These are phyloP conservation scores for Solanum paucissectum DNA, from an alignment of 257 asterid genomes.

Conservation along the genomic window DNA sequence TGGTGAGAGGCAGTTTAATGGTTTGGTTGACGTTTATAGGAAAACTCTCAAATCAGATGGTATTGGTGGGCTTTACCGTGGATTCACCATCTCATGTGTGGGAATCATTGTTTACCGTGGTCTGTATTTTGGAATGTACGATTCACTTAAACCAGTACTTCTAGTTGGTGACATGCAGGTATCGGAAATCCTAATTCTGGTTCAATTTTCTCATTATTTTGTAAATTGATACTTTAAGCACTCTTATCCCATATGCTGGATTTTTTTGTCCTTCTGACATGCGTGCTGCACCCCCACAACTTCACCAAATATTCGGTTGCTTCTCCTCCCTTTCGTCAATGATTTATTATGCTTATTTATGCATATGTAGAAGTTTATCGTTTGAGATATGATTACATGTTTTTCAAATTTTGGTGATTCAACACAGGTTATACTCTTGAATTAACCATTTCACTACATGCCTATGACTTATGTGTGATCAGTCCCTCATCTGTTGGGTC, in stretches of 20 bases:
- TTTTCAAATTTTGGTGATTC: not conserved
- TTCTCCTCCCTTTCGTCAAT: not conserved
- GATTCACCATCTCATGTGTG: constrained; percentile 59
- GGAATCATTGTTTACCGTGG: constrained; percentile 79
- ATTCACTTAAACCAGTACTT: constrained; percentile 63
- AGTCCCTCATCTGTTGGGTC: not conserved
- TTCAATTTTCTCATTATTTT: not conserved
- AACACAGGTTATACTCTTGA: not conserved
- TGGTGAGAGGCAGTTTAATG: constrained; percentile 75
- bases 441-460: not conserved
- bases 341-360: not conserved
- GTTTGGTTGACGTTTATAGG: constrained; percentile 58
- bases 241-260: not conserved
- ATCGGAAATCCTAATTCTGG: not conserved
- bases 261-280: not conserved
- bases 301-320: not conserved
- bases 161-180: constrained; percentile 49
- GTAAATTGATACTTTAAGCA: not conserved
- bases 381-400: not conserved
- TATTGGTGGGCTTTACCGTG: constrained; percentile 64
- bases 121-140: constrained; percentile 77
- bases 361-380: not conserved
- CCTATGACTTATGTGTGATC: not conserved
- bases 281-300: not conserved
- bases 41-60: constrained; percentile 64